Percentiles rank a stretch among this genome's conserved stretches.
phyloP scores from a whole-genome alignment of 176 grass and related monocot species.

The Hyparrhenia diplandra region DNA sequence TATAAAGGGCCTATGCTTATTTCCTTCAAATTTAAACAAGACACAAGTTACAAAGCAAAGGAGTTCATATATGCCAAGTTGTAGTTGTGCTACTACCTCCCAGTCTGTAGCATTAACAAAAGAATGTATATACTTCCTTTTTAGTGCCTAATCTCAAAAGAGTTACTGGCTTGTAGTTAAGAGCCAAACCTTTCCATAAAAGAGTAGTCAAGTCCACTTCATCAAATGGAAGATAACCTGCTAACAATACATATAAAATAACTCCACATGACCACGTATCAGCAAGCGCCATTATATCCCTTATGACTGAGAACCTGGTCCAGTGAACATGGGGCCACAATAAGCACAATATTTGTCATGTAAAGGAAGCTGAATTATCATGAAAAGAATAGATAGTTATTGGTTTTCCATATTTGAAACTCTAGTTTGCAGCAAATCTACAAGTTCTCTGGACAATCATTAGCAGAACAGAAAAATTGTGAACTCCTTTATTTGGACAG shows the following conservation, averaged over 20 bases:
- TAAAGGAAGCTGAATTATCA: background rate
- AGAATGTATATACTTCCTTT: background rate
- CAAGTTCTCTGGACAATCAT: background rate
- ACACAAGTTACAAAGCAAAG: background rate
- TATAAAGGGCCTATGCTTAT: background rate
- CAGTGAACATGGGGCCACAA: background rate
- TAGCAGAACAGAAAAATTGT: background rate
- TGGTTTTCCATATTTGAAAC: background rate
- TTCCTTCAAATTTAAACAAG: slow-evolving; percentile 18
- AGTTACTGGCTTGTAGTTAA: background rate
- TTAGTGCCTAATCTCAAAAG: background rate
- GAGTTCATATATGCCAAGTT: background rate
- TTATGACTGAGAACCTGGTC: slow-evolving; percentile 92
- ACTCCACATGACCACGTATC: slow-evolving; percentile 99
- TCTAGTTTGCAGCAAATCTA: background rate
- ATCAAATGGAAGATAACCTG: slow-evolving; percentile 99
- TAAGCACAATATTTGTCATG: slow-evolving; percentile 20
- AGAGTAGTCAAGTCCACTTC: slow-evolving; percentile 96
- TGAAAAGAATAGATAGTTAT: slow-evolving; percentile 19
- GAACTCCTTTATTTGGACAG: background rate
- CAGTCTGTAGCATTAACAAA: background rate
- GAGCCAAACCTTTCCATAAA: slow-evolving; percentile 75
- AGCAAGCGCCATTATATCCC: slow-evolving; percentile 95
- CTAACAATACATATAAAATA: slow-evolving; percentile 90
- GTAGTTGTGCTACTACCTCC: background rate